Evolutionary conservation across 495 filamentous ascomycete species (phyloP), one percentile per base, ranked within the genome.

Genomic region (Chaetomium cochliodes): DNA sequence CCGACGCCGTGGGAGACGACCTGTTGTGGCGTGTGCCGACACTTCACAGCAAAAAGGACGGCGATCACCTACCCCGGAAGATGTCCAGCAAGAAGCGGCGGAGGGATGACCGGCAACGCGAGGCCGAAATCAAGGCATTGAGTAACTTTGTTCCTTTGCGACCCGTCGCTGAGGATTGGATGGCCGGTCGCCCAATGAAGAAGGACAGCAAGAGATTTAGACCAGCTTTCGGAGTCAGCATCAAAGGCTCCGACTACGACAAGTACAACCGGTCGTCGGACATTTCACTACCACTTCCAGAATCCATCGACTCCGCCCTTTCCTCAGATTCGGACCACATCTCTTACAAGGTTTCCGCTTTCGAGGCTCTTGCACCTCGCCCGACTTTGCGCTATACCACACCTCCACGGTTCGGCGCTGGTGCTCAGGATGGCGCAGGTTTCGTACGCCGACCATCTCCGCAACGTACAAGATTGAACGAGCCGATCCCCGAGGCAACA

Each of bases 71-170:
- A 26, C 75, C 86, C 44, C 84, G 87, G 37, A 86, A 88, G 54
- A 90, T 85, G 68, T 87, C 90, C 18, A 94, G 88, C 80, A 96
- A 92, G 77, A 79, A 79, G 53, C 84, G 88, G 61, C 88, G 88
- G 59, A 85, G 86, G 41, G 77, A 88, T 44, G 89, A 96, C 62
- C 85, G 86, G 71, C 81, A 85, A 59, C 83, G 92, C 20, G 92
- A 96, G 73, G 90, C 89, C 60, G 91, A 97, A 76, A 91, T 97
- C 67, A 87, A 87, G 64, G 83, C 90, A n/a, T 89, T 97, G 87
- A 89, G 88, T 49, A 86, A 86, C 33, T 84, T 91, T 25, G 72
- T 86, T 52, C 87, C 88, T 46, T 81, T 82, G 28, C 86, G 88
- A 47, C 78, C 84, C 3, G 80, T 82, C 13, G 78, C 84, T 13